phyloP scores from a whole-genome alignment of 495 filamentous ascomycete genomes.

The Hypoxylon subgilvum region DNA sequence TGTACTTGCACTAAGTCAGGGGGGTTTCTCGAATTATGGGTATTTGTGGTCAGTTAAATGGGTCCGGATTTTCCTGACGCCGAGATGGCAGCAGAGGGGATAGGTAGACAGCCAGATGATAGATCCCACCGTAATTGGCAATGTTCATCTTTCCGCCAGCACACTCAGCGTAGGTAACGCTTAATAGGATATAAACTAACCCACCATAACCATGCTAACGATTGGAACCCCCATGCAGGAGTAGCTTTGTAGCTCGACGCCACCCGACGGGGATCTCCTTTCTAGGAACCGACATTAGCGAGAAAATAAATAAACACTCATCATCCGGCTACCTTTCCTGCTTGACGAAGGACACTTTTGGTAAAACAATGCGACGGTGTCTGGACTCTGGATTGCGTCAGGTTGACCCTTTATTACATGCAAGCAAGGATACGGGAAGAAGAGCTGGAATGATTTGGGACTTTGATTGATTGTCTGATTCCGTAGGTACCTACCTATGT shows the following conservation, averaged over 20 bases:
- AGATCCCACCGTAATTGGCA: too few species aligned
- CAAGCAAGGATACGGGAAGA: neutral
- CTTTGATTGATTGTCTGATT: slow-evolving; percentile 6
- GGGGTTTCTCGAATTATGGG: too few species aligned
- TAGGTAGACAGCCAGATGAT: too few species aligned
- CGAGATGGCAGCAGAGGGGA: too few species aligned
- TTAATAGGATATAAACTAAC: slow-evolving; percentile 15
- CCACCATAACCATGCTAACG: slow-evolving; percentile 7
- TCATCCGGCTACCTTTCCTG: neutral
- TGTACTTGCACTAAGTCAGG: too few species aligned
- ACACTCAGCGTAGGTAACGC: too few species aligned
- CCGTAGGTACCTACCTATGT: slow-evolving; percentile 6
- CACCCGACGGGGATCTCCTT: slow-evolving; percentile 8
- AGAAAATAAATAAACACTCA: neutral
- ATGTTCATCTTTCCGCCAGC: too few species aligned
- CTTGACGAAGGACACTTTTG: neutral
- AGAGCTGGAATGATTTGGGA: slow-evolving; percentile 9
- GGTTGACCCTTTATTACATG: slow-evolving; percentile 9
- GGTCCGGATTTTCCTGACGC: too few species aligned
- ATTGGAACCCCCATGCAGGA: slow-evolving; percentile 23
- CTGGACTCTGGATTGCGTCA: slow-evolving; percentile 1
- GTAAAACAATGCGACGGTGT: slow-evolving; percentile 16
- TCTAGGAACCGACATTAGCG: slow-evolving; percentile 27
- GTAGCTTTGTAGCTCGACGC: slow-evolving; percentile 17
- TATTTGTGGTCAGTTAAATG: too few species aligned